Percentiles rank a stretch among this genome's conserved stretches.
Conservation (phyloP, 2,329 filamentous ascomycete species). For the Colletotrichum gloeosporioides region DNA sequence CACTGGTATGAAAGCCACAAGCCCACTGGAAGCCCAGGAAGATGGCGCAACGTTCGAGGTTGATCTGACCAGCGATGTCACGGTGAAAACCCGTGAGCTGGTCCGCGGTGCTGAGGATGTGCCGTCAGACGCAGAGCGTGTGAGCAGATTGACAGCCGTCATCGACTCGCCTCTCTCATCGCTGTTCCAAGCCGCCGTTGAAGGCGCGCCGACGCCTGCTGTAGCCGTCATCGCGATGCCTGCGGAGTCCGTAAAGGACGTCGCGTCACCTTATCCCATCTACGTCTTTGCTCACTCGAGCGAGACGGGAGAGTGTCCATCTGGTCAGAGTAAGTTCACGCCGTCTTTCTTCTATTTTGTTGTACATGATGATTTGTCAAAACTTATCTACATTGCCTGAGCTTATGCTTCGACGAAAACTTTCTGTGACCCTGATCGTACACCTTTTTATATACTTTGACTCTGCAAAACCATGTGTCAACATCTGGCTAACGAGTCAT, state of each 20-base stretch:
- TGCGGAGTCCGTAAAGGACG: constrained; percentile 46
- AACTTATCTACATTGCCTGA: constrained; percentile 99
- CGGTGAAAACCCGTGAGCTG: constrained; percentile 59
- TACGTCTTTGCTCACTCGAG: constrained; percentile 78
- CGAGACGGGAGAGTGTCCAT: constrained; percentile 90
- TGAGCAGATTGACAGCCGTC: constrained; percentile 71
- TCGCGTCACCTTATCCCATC: constrained; percentile 50
- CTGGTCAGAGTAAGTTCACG: constrained; percentile 81
- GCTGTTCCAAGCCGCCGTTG: constrained; percentile 74
- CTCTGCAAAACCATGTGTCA: not conserved
- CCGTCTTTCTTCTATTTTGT: constrained; percentile 8
- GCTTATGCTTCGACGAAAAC: constrained; percentile 80
- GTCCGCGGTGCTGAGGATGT: constrained; percentile 48
- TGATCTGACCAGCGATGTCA: constrained; percentile 61
- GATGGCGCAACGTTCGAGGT: constrained; percentile 43
- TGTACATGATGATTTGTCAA: constrained; percentile 83
- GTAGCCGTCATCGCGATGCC: constrained; percentile 75
- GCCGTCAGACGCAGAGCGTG: constrained; percentile 31
- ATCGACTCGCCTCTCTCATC: constrained; percentile 68
- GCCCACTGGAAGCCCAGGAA: constrained; percentile 25
- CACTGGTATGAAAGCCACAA: constrained; percentile 60
- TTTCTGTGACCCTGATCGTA: constrained; percentile 81
- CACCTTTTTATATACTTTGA: constrained; percentile 33
- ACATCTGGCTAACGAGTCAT: constrained; percentile 31
- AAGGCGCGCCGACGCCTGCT: constrained; percentile 78